A percentile compares a stretch with the other conserved stretches of the same genome.
These are phyloP conservation scores for Symbiotaphrina buchneri DNA, from an alignment of 495 filamentous ascomycete species.

Conservation along the genomic window DNA sequence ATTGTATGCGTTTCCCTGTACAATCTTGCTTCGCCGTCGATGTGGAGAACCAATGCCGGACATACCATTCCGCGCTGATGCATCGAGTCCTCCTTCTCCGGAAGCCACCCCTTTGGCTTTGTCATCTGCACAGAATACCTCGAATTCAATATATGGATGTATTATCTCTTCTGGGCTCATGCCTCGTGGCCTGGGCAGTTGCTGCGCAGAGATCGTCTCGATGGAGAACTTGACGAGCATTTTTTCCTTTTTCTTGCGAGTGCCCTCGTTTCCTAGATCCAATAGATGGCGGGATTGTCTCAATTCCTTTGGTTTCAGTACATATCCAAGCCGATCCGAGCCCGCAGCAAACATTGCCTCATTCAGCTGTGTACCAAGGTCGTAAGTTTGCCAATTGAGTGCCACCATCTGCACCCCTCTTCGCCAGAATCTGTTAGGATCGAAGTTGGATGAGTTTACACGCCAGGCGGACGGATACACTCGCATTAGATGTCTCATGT, in stretches of 20 bases:
- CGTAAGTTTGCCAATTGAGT: constrained; percentile 96
- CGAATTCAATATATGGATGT: constrained; percentile 85
- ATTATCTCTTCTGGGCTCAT: constrained; percentile 48
- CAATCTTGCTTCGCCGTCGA: constrained; percentile 52
- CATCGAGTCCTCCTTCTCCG: constrained; percentile 46
- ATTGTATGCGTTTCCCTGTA: constrained; percentile 77
- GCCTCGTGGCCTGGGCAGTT: constrained; percentile 61
- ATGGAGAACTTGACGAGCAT: constrained; percentile 66
- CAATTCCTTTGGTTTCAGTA: constrained; percentile 75
- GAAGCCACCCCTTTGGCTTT: constrained; percentile 40
- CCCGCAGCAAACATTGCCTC: constrained; percentile 96
- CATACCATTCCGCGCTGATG: constrained; percentile 41
- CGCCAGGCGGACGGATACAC: constrained; percentile 74
- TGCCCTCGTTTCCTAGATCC: constrained; percentile 8
- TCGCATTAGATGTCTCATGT: constrained; percentile 75
- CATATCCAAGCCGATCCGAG: constrained; percentile 69
- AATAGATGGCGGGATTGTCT: constrained; percentile 29
- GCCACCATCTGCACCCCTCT: constrained; percentile 93
- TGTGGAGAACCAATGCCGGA: constrained; percentile 56
- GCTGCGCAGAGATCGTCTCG: constrained; percentile 80
- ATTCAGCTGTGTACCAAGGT: constrained; percentile 83
- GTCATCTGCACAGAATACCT: constrained; percentile 86
- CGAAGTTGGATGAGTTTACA: constrained; percentile 72
- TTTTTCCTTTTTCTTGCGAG: constrained; percentile 35
- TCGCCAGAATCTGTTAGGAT: constrained; percentile 80